Base-by-base conservation (phyloP, 768 basidiomycete species). In the Lepiota venenata region DNA sequence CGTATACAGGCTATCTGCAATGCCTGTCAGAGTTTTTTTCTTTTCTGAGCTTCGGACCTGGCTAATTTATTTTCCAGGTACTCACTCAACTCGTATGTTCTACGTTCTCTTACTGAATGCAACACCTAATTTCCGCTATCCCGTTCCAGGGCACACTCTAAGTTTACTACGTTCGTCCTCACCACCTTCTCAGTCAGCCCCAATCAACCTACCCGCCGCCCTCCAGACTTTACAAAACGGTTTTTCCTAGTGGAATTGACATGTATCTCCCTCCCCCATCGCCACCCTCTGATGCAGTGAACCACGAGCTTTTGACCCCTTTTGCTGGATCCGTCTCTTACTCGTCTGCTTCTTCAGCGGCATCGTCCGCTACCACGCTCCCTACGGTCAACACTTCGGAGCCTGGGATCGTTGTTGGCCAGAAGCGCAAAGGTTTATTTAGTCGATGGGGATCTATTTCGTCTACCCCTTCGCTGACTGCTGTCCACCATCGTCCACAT, bases 1-100 rank as follows among this genome's bases (percentile, higher is more conserved):
- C 83, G 1, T 89, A 89, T 65, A 83, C 80, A 74, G 89, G 88
- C 32, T 91, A 91, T 64, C 60, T 90, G 7, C 87, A 89, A 60
- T 90, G 87, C 72, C 74, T 90, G 82, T 89, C 66, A 67, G 77
- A 76, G 8, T 58, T 56, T 44, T 16, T 14, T 42, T 45, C 55
- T 44, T 16, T 14, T 42, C 43, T 47, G 9, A 20, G 42, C 16
- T 18, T 11, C 35, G 4, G 20, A 25, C 21, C 2, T 25, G 14
- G 8, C 44, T 60, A 10, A 55, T n/a, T 27, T 32, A 43, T 35
- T 35, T 36, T 41, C 12, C 47, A 75, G 74, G 61, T 73, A 72
- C 52, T 60, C 64, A 4, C 66, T 87, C 43, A 88, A 87, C 60
- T 85, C 74, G 83, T 74, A 58, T 61, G 74, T 39, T 29, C 15